Evolutionary conservation across 306 rosid species (phyloP).

Genomic region (Notholithocarpus densiflorus): DNA sequence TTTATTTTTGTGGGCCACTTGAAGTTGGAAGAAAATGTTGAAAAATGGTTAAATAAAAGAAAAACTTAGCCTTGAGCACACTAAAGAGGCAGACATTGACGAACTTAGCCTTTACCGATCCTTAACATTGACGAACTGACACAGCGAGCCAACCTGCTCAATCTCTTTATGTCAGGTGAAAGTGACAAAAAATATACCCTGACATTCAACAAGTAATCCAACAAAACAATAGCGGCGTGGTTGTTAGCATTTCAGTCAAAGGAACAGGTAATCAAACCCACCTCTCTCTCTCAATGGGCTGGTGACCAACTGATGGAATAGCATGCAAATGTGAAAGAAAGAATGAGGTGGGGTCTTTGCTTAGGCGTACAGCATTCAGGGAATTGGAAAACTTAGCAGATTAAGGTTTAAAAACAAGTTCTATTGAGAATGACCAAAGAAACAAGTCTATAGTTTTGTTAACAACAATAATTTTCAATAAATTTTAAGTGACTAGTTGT

Average conservation of each 20-base stretch:
- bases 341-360: constrained; percentile 2
- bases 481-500: too few species aligned
- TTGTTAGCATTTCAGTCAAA: constrained; percentile 24
- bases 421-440: too few species aligned
- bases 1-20: not conserved
- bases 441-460: too few species aligned
- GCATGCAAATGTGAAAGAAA: not conserved
- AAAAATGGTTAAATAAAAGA: not conserved
- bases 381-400: not conserved
- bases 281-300: constrained; percentile 18
- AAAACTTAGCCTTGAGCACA: too few species aligned
- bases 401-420: not conserved
- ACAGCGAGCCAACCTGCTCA: not conserved
- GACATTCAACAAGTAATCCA: too few species aligned
- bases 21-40: not conserved
- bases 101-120: constrained; percentile 21
- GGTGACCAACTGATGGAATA: constrained; percentile 31
- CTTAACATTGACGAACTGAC: constrained; percentile 32
- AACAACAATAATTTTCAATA: too few species aligned
- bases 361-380: not conserved
- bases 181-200: too few species aligned
- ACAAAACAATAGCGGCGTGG: constrained; percentile 5
- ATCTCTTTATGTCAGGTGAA: too few species aligned
- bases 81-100: not conserved
- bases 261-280: constrained; percentile 36